A percentile compares a stretch with the other conserved stretches of the same genome.
phyloP scores from a whole-genome alignment of 2,329 filamentous ascomycete genomes.

The Blastomyces emzantsi region DNA sequence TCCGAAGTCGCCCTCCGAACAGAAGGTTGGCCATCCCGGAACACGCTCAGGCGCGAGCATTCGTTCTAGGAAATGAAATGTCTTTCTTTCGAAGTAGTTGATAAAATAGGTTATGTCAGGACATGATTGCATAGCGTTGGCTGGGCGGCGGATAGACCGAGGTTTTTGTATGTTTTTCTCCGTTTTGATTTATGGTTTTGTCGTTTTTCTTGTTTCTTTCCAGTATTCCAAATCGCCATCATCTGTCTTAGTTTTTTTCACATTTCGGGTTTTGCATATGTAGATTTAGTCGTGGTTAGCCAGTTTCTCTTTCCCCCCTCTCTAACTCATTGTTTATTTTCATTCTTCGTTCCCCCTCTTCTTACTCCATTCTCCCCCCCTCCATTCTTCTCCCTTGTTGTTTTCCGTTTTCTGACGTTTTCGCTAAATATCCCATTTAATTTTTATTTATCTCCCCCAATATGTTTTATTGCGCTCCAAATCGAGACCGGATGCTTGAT shows the following conservation, averaged over 20 bases:
- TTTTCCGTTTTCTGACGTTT: conserved; percentile 5
- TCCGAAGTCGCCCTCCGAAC: conserved; percentile 23
- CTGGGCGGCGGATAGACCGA: conserved; percentile 24
- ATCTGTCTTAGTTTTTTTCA: conserved; percentile 15
- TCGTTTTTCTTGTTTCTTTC: conserved; percentile 19
- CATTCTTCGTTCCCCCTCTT: conserved; percentile 5
- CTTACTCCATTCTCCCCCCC: conserved; percentile 11
- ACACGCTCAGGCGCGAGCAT: conserved; percentile 26
- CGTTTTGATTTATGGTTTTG: not conserved
- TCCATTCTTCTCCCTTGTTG: conserved; percentile 9
- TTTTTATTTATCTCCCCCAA: conserved; percentile 7
- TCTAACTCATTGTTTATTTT: conserved; percentile 2
- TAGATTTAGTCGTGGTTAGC: conserved; percentile 11
- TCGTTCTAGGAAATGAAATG: conserved; percentile 24
- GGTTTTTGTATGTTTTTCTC: not conserved
- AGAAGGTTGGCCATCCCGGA: conserved; percentile 23
- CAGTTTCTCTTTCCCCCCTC: conserved; percentile 9
- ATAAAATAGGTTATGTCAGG: not conserved
- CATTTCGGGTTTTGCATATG: conserved; percentile 21
- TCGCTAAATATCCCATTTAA: conserved; percentile 7
- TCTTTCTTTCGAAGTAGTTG: not conserved
- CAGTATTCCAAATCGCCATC: not conserved
- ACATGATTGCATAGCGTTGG: conserved; percentile 32
- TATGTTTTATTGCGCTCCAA: conserved; percentile 11
- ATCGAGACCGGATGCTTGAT: conserved; percentile 3